Evolutionary conservation across 371 early-diverging fungal genomes (phyloP).

Genomic region (Mycotypha africana): DNA sequence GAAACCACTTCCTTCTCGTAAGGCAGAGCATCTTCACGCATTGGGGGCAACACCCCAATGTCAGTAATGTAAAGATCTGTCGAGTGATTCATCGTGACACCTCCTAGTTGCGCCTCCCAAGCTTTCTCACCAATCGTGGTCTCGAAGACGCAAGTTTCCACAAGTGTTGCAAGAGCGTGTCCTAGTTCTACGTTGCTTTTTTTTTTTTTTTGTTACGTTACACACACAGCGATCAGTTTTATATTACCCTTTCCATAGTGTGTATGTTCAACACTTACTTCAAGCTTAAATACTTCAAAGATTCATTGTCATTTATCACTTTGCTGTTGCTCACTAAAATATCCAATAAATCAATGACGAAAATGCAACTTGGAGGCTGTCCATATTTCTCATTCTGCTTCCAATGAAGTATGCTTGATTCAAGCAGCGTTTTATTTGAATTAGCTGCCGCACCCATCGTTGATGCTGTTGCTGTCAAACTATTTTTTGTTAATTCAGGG

Average conservation of each 20-base stretch:
- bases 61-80: conserved; percentile 8
- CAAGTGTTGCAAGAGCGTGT: conserved; percentile 1
- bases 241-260: no score
- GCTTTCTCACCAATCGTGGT: neutral
- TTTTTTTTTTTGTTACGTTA: conserved; percentile 3
- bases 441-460: no score
- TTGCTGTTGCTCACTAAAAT: neutral
- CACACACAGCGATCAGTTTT: no score
- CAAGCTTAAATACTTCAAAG: no score
- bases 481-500: neutral
- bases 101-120: conserved; percentile 3
- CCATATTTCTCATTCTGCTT: conserved; percentile 20
- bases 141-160: conserved; percentile 3
- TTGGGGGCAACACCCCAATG: neutral
- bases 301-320: neutral
- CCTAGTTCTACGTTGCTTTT: conserved; percentile 3
- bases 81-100: neutral
- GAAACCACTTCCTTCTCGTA: neutral
- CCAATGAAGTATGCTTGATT: conserved; percentile 14
- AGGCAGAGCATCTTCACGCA: no score
- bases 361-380: conserved; percentile 26
- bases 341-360: conserved; percentile 21
- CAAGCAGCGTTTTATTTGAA: no score
- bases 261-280: no score
- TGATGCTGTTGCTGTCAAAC: no score